A percentile compares a stretch with the other conserved stretches of the same genome.
Evolutionary conservation across 805 yeast genomes (phyloP).

Genomic region (Schwanniomyces vanrijiae): DNA sequence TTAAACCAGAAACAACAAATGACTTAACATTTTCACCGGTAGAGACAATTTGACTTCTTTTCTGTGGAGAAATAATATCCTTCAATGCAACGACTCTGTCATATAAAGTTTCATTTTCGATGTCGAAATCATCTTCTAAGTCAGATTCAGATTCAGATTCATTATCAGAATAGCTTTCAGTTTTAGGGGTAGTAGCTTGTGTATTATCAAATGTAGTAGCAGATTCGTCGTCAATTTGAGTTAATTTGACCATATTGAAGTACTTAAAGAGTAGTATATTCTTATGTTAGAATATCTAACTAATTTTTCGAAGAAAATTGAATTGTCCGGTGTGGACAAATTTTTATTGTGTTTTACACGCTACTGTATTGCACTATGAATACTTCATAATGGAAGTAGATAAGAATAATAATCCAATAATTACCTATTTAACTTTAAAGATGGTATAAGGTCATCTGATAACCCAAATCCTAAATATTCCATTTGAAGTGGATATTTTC

Average conservation of each 20-base stretch:
- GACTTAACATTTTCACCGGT: conserved; percentile 28
- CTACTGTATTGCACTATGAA: background rate
- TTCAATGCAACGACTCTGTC: conserved; percentile 91
- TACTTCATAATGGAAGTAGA: background rate
- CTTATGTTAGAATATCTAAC: background rate
- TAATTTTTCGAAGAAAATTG: conserved; percentile 1
- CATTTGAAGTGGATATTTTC: conserved; percentile 56
- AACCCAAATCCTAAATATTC: conserved; percentile 55
- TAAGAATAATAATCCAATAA: background rate
- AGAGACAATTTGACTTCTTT: conserved; percentile 53
- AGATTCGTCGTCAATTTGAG: conserved; percentile 65
- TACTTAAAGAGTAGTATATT: background rate
- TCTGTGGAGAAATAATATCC: conserved; percentile 87
- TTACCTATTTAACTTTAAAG: background rate
- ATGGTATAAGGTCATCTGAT: conserved; percentile 8
- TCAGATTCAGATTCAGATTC: conserved; percentile 49
- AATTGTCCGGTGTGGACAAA: conserved; percentile 1
- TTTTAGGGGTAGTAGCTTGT: conserved; percentile 12
- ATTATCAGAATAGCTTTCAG: conserved; percentile 29
- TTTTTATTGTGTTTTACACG: conserved; percentile 4
- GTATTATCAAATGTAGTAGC: conserved; percentile 35
- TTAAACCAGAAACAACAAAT: conserved; percentile 43
- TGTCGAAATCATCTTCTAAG: conserved; percentile 68
- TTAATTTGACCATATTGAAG: conserved; percentile 66
- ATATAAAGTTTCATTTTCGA: conserved; percentile 74